Conservation (phyloP, 306 rosid species). For the Hippophae rhamnoides region DNA sequence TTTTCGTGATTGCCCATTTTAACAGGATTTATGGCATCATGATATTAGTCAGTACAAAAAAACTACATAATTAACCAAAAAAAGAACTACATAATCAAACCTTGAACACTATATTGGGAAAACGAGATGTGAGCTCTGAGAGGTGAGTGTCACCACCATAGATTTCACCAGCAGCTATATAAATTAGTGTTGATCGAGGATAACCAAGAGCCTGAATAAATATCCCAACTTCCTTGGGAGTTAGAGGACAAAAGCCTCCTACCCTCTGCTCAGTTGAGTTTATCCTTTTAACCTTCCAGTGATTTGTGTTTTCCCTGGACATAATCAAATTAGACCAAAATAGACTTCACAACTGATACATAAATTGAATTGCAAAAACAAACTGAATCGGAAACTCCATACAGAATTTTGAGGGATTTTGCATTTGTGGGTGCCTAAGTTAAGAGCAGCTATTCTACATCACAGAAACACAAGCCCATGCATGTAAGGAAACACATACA, state of each 20-base stretch:
- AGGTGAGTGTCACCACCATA: slow-evolving; percentile 72
- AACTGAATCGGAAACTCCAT: too few species aligned
- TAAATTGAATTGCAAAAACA: neutral
- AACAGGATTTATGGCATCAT: slow-evolving; percentile 14
- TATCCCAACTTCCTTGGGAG: slow-evolving; percentile 88
- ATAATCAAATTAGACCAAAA: slow-evolving; percentile 5
- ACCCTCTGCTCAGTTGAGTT: slow-evolving; percentile 77
- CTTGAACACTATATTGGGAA: slow-evolving; percentile 68
- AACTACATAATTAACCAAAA: neutral
- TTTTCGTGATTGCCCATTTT: slow-evolving; percentile 18
- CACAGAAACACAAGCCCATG: too few species aligned
- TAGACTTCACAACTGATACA: neutral
- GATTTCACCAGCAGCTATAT: slow-evolving; percentile 93
- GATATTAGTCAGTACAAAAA: slow-evolving; percentile 13
- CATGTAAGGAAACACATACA: neutral
- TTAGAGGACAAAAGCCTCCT: slow-evolving; percentile 82
- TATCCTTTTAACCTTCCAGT: slow-evolving; percentile 80
- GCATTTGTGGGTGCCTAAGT: too few species aligned
- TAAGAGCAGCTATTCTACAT: neutral
- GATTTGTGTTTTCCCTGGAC: slow-evolving; percentile 74
- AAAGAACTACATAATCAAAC: slow-evolving; percentile 22
- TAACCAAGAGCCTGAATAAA: slow-evolving; percentile 83
- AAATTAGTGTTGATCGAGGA: slow-evolving; percentile 63
- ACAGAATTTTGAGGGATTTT: too few species aligned
- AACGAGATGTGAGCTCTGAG: slow-evolving; percentile 65